These are phyloP conservation scores for Pichia scutulata DNA, from an alignment of 805 yeast species.

Conservation along the genomic window DNA sequence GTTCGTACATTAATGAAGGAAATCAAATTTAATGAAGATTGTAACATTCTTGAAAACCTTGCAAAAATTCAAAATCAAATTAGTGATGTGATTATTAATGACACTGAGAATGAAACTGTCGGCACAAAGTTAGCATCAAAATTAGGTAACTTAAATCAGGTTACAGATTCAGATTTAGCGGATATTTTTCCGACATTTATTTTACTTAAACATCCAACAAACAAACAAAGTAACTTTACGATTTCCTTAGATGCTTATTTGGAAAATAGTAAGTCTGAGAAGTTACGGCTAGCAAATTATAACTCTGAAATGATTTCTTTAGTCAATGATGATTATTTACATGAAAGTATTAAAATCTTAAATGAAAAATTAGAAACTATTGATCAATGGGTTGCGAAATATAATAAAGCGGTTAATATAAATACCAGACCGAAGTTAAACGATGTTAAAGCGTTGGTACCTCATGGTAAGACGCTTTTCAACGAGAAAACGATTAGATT, in stretches of 20 bases:
- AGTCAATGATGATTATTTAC: conserved; percentile 47
- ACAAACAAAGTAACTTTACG: conserved; percentile 26
- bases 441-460: conserved; percentile 34
- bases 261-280: conserved; percentile 12
- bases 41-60: background rate
- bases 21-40: background rate
- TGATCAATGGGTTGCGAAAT: conserved; percentile 43
- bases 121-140: conserved; percentile 11
- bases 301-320: conserved; percentile 35
- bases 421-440: conserved; percentile 42
- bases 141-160: conserved; percentile 26
- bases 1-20: conserved; percentile 24
- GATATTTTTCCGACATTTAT: conserved; percentile 51
- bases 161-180: conserved; percentile 47
- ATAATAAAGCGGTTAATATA: conserved; percentile 32
- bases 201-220: conserved; percentile 22
- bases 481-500: conserved; percentile 7
- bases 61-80: background rate
- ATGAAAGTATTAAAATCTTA: conserved; percentile 30
- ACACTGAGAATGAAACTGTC: conserved; percentile 3
- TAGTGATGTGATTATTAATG: background rate
- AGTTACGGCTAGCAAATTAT: conserved; percentile 1
- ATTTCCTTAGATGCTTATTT: conserved; percentile 29
- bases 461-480: conserved; percentile 49
- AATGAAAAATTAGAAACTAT: conserved; percentile 38